phyloP scores from a whole-genome alignment of 2,329 filamentous ascomycete genomes.

The Fusarium pininemorale region DNA sequence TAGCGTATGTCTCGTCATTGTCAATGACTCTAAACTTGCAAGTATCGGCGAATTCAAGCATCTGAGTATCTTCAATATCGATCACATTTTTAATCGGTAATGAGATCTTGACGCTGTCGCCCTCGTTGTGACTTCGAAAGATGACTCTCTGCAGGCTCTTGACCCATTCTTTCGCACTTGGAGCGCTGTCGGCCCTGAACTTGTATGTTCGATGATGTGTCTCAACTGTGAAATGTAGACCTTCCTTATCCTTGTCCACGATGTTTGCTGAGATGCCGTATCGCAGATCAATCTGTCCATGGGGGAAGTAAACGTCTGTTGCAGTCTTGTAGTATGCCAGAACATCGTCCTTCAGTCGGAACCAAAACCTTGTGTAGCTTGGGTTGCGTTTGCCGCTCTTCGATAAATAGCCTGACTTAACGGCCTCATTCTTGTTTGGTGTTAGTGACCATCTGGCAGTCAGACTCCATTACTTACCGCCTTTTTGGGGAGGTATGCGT shows the following conservation, averaged over 20 bases:
- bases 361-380: constrained; percentile 92
- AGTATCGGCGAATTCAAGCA: constrained; percentile 91
- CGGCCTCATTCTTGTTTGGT: constrained; percentile 67
- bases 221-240: constrained; percentile 79
- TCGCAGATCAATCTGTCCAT: constrained; percentile 89
- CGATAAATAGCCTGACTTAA: constrained; percentile 87
- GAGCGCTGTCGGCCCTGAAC: constrained; percentile 86
- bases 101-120: constrained; percentile 96
- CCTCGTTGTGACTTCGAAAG: constrained; percentile 94
- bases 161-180: constrained; percentile 96
- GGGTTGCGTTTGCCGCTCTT: constrained; percentile 91
- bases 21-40: constrained; percentile 94
- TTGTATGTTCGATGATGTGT: constrained; percentile 86
- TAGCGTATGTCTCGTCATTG: constrained; percentile 91
- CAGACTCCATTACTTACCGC: constrained; percentile 62
- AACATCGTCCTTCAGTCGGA: constrained; percentile 89
- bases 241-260: constrained; percentile 79
- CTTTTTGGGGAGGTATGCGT: constrained; percentile 96
- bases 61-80: constrained; percentile 90
- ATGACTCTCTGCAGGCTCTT: constrained; percentile 93
- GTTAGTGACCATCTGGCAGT: constrained; percentile 17
- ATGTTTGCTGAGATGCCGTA: constrained; percentile 90
- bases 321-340: constrained; percentile 88
- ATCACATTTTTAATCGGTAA: constrained; percentile 88
- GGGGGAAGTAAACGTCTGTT: constrained; percentile 88